A percentile compares a stretch with the other conserved stretches of the same genome.
Conservation (phyloP, 2,329 filamentous ascomycete species). For the Venturia pyrina region DNA sequence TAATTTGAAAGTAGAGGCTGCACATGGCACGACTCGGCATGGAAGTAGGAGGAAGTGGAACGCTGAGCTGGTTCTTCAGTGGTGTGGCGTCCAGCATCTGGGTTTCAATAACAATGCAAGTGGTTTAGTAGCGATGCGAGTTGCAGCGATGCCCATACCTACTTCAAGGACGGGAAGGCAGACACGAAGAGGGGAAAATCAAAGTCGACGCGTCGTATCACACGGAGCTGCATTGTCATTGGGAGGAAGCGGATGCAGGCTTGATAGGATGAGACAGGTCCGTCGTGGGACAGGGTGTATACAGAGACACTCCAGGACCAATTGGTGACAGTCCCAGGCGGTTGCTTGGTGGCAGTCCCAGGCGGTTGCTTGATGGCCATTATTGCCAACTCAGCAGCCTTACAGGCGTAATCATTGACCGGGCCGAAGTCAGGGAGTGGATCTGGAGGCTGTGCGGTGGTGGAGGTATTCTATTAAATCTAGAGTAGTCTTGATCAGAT, state of each 20-base stretch:
- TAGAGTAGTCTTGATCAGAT: too few relatives aligned
- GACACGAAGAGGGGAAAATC: background rate
- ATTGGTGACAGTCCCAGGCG: background rate
- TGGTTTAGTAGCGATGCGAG: background rate
- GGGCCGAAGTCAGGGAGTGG: background rate
- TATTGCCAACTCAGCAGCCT: slow-evolving; percentile 4
- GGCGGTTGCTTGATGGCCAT: background rate
- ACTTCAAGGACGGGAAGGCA: background rate
- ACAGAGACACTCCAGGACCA: background rate
- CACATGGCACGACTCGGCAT: slow-evolving; percentile 5
- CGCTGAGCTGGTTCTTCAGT: background rate
- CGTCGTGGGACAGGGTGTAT: background rate
- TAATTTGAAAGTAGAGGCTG: background rate
- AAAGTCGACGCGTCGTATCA: background rate
- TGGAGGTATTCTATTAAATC: too few relatives aligned
- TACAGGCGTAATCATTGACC: background rate
- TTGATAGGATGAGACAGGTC: background rate
- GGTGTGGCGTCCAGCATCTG: background rate
- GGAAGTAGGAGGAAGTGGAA: background rate
- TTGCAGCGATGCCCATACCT: background rate
- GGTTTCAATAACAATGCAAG: background rate
- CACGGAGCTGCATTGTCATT: background rate
- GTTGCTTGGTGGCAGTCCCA: background rate
- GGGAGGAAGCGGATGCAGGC: background rate
- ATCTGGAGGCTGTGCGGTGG: background rate